Percentiles rank a stretch among this genome's conserved stretches.
These are phyloP conservation scores for Pichia inconspicua DNA, from an alignment of 1,139 yeast species.

Conservation along the genomic window DNA sequence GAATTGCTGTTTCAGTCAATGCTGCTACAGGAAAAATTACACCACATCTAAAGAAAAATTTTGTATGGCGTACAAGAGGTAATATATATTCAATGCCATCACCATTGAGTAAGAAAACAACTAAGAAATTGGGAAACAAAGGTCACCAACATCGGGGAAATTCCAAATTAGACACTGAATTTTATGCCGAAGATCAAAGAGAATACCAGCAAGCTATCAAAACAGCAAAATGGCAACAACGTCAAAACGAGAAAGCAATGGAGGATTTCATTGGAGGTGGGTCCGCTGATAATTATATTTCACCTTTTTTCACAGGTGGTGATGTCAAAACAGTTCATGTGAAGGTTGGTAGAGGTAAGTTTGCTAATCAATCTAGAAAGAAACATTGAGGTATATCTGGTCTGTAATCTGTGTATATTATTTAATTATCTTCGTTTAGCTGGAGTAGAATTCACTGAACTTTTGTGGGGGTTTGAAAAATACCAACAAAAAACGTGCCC, in stretches of 20 bases:
- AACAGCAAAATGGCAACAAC: conserved; percentile 80
- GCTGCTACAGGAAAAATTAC: conserved; percentile 71
- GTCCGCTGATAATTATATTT: conserved; percentile 79
- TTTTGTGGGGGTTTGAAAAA: no score
- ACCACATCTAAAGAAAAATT: conserved; percentile 86
- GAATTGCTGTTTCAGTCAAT: conserved; percentile 87
- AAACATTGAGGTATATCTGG: conserved; percentile 7
- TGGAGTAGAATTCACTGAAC: no score
- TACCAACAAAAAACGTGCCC: no score
- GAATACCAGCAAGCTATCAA: conserved; percentile 86
- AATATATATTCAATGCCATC: conserved; percentile 70
- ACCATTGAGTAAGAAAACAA: conserved; percentile 60
- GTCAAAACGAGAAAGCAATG: conserved; percentile 76
- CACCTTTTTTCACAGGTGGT: conserved; percentile 70
- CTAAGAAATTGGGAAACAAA: conserved; percentile 57
- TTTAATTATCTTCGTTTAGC: no score
- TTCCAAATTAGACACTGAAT: conserved; percentile 46
- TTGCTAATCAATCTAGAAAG: conserved; percentile 56
- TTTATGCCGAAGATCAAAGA: conserved; percentile 86
- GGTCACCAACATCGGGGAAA: conserved; percentile 53
- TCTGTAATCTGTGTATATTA: neutral
- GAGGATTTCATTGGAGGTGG: conserved; percentile 93
- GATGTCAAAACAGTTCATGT: conserved; percentile 61
- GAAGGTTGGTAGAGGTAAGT: conserved; percentile 74
- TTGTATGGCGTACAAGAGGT: conserved; percentile 92